Percentiles rank a stretch among this genome's conserved stretches.
These are phyloP conservation scores for Apostasia shenzhenica DNA, from an alignment of 106 monocot genomes.

Conservation along the genomic window DNA sequence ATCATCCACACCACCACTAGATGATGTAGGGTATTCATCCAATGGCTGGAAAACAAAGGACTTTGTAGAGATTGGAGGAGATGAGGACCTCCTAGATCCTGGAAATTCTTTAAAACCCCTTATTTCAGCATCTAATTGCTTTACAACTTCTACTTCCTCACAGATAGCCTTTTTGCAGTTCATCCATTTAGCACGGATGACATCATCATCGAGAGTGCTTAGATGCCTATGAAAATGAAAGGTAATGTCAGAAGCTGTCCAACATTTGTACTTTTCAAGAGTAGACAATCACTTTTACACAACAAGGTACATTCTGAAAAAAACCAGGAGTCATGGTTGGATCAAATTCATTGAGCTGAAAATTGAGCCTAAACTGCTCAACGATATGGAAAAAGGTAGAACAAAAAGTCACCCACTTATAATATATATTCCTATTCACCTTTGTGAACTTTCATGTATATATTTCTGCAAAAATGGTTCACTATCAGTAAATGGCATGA, in stretches of 20 bases:
- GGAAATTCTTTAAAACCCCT: constrained; percentile 81
- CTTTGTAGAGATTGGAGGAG: constrained; percentile 67
- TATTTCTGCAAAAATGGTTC: too few relatives aligned
- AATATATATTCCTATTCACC: too few relatives aligned
- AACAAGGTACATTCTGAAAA: too few relatives aligned
- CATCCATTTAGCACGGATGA: constrained; percentile 77
- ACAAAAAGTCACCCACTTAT: too few relatives aligned
- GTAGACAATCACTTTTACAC: neutral
- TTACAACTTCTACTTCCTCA: constrained; percentile 88
- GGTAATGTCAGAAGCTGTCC: neutral
- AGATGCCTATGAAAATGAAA: constrained; percentile 49
- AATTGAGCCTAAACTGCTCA: neutral
- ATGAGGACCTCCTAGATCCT: constrained; percentile 51
- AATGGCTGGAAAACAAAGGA: constrained; percentile 96
- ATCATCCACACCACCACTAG: constrained; percentile 63
- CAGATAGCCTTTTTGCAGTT: constrained; percentile 83
- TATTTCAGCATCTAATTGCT: constrained; percentile 83
- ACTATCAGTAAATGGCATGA: too few relatives aligned
- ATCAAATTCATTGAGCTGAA: neutral
- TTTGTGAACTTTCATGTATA: too few relatives aligned
- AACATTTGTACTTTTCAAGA: neutral
- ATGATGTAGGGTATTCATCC: constrained; percentile 90
- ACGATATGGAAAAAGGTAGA: neutral
- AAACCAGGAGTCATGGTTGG: neutral
- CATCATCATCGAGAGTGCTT: constrained; percentile 69